Percentiles rank a stretch among this genome's conserved stretches.
phyloP scores from a whole-genome alignment of 192 early-diverging fungal genomes.

The Gonapodya prolifera region DNA sequence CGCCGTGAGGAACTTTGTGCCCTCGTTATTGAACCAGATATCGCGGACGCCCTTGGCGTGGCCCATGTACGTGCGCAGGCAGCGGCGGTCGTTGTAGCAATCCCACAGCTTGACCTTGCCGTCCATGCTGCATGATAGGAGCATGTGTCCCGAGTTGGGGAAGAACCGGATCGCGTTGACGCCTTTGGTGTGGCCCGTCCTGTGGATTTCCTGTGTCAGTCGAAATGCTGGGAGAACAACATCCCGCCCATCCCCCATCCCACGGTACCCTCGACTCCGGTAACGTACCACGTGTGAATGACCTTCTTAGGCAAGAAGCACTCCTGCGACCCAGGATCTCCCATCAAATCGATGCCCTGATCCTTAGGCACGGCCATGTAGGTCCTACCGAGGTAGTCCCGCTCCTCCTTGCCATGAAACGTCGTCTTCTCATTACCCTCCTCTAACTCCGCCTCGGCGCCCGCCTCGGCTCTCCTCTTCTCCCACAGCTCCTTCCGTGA shows the following conservation, averaged over 20 bases:
- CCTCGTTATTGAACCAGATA: constrained; percentile 80
- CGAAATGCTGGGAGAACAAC: too few relatives aligned
- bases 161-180: constrained; percentile 85
- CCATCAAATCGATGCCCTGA: constrained; percentile 57
- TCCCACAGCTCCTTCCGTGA: constrained; percentile 22
- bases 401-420: constrained; percentile 78
- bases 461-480: constrained; percentile 10
- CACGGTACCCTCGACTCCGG: too few relatives aligned
- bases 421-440: constrained; percentile 59
- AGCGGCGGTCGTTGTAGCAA: constrained; percentile 77
- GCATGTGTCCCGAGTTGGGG: constrained; percentile 79
- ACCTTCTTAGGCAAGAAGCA: constrained; percentile 78
- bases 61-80: constrained; percentile 76
- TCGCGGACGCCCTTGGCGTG: constrained; percentile 90
- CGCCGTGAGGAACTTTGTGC: constrained; percentile 68
- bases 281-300: constrained; percentile 65
- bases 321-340: constrained; percentile 57
- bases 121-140: constrained; percentile 89
- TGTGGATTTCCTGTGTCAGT: not conserved
- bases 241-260: too few relatives aligned
- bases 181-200: constrained; percentile 75
- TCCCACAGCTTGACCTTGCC: constrained; percentile 94
- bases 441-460: constrained; percentile 23
- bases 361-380: constrained; percentile 95
- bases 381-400: constrained; percentile 86